Conservation (phyloP, 139 green algal genomes). For the Chlorella sp. region DNA sequence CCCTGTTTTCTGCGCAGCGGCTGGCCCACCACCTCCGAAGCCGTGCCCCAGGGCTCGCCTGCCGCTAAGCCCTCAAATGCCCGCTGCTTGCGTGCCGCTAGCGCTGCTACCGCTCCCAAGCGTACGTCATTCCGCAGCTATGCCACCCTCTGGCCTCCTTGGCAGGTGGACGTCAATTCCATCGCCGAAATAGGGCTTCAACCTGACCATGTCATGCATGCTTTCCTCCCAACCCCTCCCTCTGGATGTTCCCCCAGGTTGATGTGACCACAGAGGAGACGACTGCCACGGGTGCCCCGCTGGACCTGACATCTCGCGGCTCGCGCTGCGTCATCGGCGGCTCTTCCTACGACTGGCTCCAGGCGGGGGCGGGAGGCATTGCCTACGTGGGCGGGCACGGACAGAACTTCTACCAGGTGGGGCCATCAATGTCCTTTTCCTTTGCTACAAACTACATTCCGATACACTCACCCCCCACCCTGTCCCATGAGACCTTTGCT, state of each 20-base stretch:
- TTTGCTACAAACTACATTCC: too few relatives aligned
- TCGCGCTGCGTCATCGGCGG: not conserved
- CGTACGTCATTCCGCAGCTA: not conserved
- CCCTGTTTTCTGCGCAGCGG: not conserved
- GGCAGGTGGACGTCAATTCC: not conserved
- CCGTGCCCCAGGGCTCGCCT: too few relatives aligned
- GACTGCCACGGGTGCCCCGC: not conserved
- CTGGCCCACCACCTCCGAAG: too few relatives aligned
- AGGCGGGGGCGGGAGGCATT: not conserved
- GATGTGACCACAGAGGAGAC: conserved; percentile 1
- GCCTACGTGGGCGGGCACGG: not conserved
- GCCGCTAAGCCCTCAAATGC: too few relatives aligned
- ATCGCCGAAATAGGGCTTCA: not conserved
- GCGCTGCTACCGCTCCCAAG: too few relatives aligned
- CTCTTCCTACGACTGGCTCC: not conserved
- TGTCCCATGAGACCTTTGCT: too few relatives aligned
- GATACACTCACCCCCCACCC: too few relatives aligned
- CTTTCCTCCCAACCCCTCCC: not conserved
- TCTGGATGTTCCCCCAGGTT: too few relatives aligned
- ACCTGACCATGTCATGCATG: not conserved
- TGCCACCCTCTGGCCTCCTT: not conserved
- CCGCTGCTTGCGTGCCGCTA: too few relatives aligned
- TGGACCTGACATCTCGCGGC: not conserved
- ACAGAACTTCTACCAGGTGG: too few relatives aligned
- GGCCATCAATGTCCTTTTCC: too few relatives aligned